Conservation (phyloP, 164 flowering plant species). For the Saururus chinensis region DNA sequence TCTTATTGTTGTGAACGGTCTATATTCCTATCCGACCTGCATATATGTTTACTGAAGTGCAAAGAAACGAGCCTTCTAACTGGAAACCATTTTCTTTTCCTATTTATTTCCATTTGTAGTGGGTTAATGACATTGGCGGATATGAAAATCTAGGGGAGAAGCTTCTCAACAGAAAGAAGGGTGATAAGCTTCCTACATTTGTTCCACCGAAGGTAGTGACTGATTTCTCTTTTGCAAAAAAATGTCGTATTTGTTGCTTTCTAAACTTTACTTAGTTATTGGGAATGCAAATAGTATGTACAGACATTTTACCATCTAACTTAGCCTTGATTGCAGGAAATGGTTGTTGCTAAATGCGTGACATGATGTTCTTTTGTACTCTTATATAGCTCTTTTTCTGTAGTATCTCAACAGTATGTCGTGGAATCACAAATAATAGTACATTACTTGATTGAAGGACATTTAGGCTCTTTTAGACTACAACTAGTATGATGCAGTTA, state of each 20-base stretch:
- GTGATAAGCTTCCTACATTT: slow-evolving; percentile 55
- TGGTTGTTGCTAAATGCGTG: too few species aligned
- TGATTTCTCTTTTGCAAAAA: not conserved
- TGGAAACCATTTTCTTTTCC: too few species aligned
- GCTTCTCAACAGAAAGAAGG: slow-evolving; percentile 51
- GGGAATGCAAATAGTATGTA: not conserved
- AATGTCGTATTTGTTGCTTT: not conserved
- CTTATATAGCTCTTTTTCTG: too few species aligned
- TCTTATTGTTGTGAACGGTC: too few species aligned
- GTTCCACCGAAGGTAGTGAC: slow-evolving; percentile 60
- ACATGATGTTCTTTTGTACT: too few species aligned
- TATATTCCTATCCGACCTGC: not conserved
- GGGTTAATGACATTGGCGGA: slow-evolving; percentile 80
- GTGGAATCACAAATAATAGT: too few species aligned
- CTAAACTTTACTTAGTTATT: not conserved
- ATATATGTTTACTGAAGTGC: not conserved
- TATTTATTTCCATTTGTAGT: slow-evolving; percentile 28
- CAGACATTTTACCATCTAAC: too few species aligned
- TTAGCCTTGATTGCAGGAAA: too few species aligned
- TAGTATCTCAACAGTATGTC: too few species aligned
- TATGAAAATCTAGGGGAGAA: slow-evolving; percentile 50
- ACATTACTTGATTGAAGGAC: too few species aligned
- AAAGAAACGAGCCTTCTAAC: not conserved
- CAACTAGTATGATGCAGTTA: too few species aligned
- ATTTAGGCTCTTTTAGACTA: too few species aligned